Percentiles rank a stretch among this genome's conserved stretches.
phyloP scores from a whole-genome alignment of 345 rosid species.

The Euphorbia tirucalli region DNA sequence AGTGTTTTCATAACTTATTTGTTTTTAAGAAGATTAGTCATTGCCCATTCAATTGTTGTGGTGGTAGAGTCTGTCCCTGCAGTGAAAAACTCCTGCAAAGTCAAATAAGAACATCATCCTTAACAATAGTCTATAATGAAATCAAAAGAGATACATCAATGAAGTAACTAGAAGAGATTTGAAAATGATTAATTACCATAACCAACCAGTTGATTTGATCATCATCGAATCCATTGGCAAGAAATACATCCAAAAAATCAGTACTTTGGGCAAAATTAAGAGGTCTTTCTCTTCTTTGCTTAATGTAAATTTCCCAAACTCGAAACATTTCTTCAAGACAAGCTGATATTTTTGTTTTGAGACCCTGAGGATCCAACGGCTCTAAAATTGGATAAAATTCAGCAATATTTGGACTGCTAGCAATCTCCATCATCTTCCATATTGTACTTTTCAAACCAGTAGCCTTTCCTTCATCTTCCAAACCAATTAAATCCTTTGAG shows the following conservation, averaged over 20 bases:
- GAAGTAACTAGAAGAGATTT: too few species aligned
- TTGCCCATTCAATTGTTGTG: neutral
- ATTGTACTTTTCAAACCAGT: neutral
- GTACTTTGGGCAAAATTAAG: neutral
- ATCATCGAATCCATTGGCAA: conserved; percentile 13
- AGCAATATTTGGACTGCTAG: neutral
- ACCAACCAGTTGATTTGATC: conserved; percentile 20
- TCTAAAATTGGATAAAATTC: conserved; percentile 15
- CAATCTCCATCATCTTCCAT: neutral
- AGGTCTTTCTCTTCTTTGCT: conserved; percentile 18
- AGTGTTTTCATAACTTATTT: neutral
- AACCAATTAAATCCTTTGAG: conserved; percentile 3
- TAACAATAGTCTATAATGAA: too few species aligned
- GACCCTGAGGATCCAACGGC: conserved; percentile 17
- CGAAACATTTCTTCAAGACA: neutral
- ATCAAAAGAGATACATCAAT: too few species aligned
- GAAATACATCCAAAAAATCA: conserved; percentile 21
- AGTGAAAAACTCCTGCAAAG: conserved; percentile 9
- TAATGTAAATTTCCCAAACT: conserved; percentile 12
- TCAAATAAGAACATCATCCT: too few species aligned
- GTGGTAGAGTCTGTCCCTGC: conserved; percentile 16
- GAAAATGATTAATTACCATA: conserved; percentile 1
- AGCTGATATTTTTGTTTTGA: neutral
- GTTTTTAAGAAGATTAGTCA: neutral
- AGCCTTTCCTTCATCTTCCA: neutral